Evolutionary conservation across 2,329 filamentous ascomycete species (phyloP), one percentile per base, ranked within the genome.

Genomic region (Stachybotrys chartarum): DNA sequence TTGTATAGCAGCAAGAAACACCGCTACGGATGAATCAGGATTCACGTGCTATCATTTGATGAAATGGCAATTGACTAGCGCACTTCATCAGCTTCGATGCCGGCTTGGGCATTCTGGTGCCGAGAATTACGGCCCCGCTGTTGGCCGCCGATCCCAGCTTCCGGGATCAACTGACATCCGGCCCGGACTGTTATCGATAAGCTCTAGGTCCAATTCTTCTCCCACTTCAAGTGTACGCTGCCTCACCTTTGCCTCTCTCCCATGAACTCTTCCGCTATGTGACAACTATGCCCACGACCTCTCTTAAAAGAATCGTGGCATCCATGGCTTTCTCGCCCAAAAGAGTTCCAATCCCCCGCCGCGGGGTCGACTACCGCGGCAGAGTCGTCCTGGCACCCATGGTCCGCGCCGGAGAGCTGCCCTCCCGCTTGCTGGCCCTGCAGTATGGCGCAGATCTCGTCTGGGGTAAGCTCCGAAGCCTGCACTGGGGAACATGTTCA

Each of bases 401-500:
- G 94, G 93, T 97, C 56, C 88, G 94, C 63, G 96, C 91, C n/a
- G 94, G 94, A 68, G 94, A 99, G 77, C 78, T 97, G 58, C 93
- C 94, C 3, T 94, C 90, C 45, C 86, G 94, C 56, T 81, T 99
- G 30, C 75, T 96, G 48, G 90, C 94, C 35, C 83, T 99, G 58
- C 89, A 95, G 67, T 97, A 99, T 70, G 94, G 94, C 61, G 94
- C 94, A 53, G 94, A 99, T 72, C 79, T 99, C 16, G 94, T 99
- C 61, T 99, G 94, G 93, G 93, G 87, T 89, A 71, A 62, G 79
- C 74, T 10, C 17, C 16, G 44, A 18, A 10, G 24, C 18, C n/a
- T 11, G 8, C 18, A n/a, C 35, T 30, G 16, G 31, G 8, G 12
- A 18, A 12, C 50, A 10, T 30, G 32, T 30, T 11, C 35, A 32